phyloP scores from a whole-genome alignment of 2,329 filamentous ascomycete species.

The Penicillium italicum region DNA sequence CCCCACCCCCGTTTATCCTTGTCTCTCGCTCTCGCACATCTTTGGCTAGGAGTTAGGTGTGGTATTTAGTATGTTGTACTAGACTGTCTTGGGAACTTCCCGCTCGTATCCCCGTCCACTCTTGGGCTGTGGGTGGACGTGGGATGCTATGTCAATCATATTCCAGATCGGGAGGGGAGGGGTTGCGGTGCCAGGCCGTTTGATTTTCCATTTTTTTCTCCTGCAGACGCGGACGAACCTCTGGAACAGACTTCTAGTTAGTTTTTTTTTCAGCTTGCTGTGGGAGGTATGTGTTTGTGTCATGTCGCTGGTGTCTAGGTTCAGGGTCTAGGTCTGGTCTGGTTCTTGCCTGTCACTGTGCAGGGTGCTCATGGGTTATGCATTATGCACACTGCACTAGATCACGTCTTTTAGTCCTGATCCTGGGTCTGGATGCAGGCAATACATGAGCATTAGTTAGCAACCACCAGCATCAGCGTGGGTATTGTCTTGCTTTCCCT shows the following conservation, averaged over 20 bases:
- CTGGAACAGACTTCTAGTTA: conserved; percentile 8
- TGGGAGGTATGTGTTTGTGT: not conserved
- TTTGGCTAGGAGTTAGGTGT: not conserved
- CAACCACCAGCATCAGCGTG: not conserved
- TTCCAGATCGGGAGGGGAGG: not conserved
- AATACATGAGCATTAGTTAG: not conserved
- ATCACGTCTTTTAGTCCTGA: not conserved
- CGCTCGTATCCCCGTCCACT: not conserved
- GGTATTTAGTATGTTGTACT: not conserved
- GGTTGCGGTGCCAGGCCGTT: conserved; percentile 8
- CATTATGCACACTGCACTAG: not conserved
- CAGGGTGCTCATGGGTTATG: not conserved
- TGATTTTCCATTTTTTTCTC: not conserved
- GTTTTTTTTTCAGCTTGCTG: not conserved
- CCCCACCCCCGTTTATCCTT: not conserved
- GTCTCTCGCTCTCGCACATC: not conserved
- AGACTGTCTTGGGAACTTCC: not conserved
- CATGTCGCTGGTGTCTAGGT: not conserved
- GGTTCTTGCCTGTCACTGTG: not conserved
- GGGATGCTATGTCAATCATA: not conserved
- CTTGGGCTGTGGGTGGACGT: not conserved
- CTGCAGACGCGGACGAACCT: conserved; percentile 18
- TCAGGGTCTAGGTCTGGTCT: not conserved
- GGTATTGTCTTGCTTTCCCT: not conserved
- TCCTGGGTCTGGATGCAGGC: not conserved